Evolutionary conservation across 2,329 filamentous ascomycete species (phyloP), one percentile per base, ranked within the genome.

Genomic region (Cryphonectria naterciae): DNA sequence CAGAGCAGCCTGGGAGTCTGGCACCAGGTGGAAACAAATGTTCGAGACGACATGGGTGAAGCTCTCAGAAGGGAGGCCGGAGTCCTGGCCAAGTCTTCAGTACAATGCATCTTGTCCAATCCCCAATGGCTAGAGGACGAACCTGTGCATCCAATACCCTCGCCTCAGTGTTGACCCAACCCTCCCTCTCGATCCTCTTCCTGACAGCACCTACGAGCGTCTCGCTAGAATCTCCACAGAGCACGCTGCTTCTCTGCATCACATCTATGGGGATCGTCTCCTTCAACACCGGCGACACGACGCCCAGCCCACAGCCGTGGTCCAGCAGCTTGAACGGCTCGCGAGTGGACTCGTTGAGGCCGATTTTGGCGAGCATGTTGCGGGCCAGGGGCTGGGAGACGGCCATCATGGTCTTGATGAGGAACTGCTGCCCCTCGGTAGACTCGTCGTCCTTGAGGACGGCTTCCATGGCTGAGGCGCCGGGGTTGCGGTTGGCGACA

Each of bases 291-390:
- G 83, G 81, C 1, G 83, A 83, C 17, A 87, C 79, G 22, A 86
- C 80, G 0, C 86, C 87, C 4, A 81, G 80, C 0, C 87, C 87
- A 69, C 87, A 89, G 8, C 85, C 86, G 73, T 83, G 83, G 70
- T 89, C 87, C 15, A 89, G 76, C 35, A 89, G 74, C 2, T 66
- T 64, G 64, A 85, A 77, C 0, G 83, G 81, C 7, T 72, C 72
- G 13, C 67, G 70, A 2, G 75, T 76, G 19, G 71, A 69, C 5
- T 71, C 60, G 65, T 74, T 71, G 22, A 81, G 74, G 1, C 78
- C 78, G 46, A 79, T 80, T 72, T 81, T 77, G 25, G 68, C 68
- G 37, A 83, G 77, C 73, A 79, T 52, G 22, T 66, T 71, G 15
- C 37, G 22, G 5, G 74, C 77, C 5, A 77, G 73, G 1, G 76